Evolutionary conservation across 139 green algal species (phyloP), one percentile per base, ranked within the genome.

Genomic region (Chlamydomonas sp.): DNA sequence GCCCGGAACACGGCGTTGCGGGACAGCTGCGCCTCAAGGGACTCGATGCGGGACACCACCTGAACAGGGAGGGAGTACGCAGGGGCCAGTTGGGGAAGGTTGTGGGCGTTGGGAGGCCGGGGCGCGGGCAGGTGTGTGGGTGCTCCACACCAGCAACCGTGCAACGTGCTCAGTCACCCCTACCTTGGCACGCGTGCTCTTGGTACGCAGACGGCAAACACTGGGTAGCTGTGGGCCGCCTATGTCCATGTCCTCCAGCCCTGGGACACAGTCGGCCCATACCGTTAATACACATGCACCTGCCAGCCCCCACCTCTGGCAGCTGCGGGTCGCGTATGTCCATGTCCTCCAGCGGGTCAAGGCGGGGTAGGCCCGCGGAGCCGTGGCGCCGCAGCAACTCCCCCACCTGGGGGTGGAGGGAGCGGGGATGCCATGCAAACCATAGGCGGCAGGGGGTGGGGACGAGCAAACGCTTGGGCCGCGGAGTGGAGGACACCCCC

Each of bases 261-360:
- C 31, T 49, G 31, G 31, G 31, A 49, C 31, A 49, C 31, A 49
- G 31, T 49, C 31, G 31, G 31, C 31, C 18, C 12, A 74, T 15
- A 74, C 14, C 4, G 12, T n/a, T 15, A 4, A 12, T 14, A 4
- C 49, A 18, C 57, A 62, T 64, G 1, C 49, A 57, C 9, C 14
- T 12, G 10, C 66, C 14, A 12, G 14, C 71, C 71, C 14, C n/a
- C n/a, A 86, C 77, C 69, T 84, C 16, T 73, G 95, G 85, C 57
- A 97, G 92, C 84, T 93, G 79, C 10, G 89, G 78, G 17, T 97
- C 94, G 12, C 77, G 31, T 6, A 99, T 91, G 75, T 91, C 83
- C 95, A 99, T 97, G 91, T 99, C 97, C 62, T 95, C 93, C 0
- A 96, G 76, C 0, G 97, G 96, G 85, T 99, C 94, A 80, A 99